Percentiles rank a stretch among this genome's conserved stretches.
Evolutionary conservation across 1,284 basidiomycete genomes (phyloP).

Genomic region (Fomitiporia mediterranea): DNA sequence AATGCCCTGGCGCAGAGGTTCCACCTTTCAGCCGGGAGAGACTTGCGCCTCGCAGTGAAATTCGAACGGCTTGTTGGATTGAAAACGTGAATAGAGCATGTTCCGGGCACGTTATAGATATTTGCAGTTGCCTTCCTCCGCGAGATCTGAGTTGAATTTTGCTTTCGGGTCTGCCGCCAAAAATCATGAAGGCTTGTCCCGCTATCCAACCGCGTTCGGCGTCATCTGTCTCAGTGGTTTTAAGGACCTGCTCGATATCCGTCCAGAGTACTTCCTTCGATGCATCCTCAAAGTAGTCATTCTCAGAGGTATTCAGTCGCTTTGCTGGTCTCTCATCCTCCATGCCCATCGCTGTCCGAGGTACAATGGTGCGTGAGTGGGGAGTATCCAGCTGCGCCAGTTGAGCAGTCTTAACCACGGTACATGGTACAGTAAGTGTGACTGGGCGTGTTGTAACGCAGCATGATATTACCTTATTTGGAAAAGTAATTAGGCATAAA

Average conservation of each 20-base stretch:
- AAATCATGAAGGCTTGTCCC: conserved; percentile 4
- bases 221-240: not conserved
- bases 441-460: not conserved
- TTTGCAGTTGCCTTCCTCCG: not conserved
- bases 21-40: not conserved
- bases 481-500: too few relatives aligned
- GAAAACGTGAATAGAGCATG: conserved; percentile 5
- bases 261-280: conserved; percentile 11
- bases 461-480: not conserved
- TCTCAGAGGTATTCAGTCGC: not conserved
- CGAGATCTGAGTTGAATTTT: not conserved
- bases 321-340: not conserved
- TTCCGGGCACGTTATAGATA: not conserved
- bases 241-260: conserved; percentile 14
- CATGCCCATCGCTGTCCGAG: not conserved
- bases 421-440: not conserved
- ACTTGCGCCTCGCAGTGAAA: conserved; percentile 10
- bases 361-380: not conserved
- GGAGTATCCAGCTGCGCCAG: not conserved
- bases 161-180: not conserved
- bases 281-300: conserved; percentile 4
- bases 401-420: not conserved
- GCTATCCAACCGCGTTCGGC: conserved; percentile 12
- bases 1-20: conserved; percentile 8
- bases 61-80: not conserved